Percentiles rank a stretch among this genome's conserved stretches.
Conservation (phyloP, 768 basidiomycete species). For the Lactarius deliciosus region DNA sequence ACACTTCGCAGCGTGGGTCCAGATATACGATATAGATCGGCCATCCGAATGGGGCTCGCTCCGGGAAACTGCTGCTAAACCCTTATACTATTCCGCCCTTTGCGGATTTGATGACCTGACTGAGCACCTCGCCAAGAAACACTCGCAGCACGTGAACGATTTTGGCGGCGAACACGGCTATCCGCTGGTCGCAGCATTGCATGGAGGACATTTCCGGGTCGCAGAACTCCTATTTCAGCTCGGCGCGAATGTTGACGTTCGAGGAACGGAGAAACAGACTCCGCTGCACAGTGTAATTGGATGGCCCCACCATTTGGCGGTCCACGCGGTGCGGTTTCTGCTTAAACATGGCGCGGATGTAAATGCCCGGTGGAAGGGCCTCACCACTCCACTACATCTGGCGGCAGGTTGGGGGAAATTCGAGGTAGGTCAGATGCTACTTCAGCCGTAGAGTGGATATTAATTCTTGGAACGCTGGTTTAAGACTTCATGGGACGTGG, state of each 20-base stretch:
- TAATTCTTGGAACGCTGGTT: neutral
- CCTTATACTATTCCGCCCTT: neutral
- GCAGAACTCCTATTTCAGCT: neutral
- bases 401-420: neutral
- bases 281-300: neutral
- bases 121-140: neutral
- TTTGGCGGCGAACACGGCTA: neutral
- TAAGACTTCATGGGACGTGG: too few species aligned
- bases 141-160: neutral
- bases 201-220: neutral
- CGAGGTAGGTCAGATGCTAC: neutral
- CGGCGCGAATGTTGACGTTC: neutral
- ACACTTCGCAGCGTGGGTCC: neutral
- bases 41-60: accelerated
- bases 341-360: neutral
- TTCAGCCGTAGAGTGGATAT: neutral
- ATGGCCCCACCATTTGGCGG: neutral
- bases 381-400: neutral
- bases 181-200: neutral
- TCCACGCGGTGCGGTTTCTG: neutral
- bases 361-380: neutral
- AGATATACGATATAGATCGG: neutral
- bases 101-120: neutral
- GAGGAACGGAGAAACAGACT: neutral
- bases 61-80: neutral